Evolutionary conservation across 768 basidiomycete species (phyloP), one percentile per base, ranked within the genome.

Genomic region (Naganishia vishniacii): DNA sequence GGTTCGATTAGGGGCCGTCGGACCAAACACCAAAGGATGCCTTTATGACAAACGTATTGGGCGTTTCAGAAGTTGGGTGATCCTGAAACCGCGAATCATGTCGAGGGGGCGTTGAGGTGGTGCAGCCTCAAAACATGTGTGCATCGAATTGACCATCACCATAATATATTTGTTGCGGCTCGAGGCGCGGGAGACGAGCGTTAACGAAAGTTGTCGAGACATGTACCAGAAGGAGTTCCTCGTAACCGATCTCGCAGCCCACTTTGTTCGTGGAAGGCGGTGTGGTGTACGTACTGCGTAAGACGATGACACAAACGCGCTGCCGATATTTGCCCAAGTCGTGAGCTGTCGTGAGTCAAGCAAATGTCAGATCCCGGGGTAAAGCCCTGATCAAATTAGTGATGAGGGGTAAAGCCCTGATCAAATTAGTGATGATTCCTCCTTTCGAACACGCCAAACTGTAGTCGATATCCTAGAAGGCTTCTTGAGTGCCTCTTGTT

Each of bases 161-260:
- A 18, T 44, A 18, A n/a, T 18, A 15, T 44, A 6, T 18, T 5
- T 44, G 42, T 44, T 18, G 42, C 18, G 7, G 42, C 9, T n/a
- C 13, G n/a, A 44, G 42, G 5, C 11, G 42, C 42, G 34, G 34
- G 15, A 37, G 34, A 7, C 34, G 34, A 7, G 7, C 8, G 34
- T 37, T 15, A 15, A n/a, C 6, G 11, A 44, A 9, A n/a, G 42
- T 12, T 44, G 42, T 44, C 6, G 42, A 18, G n/a, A 44, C 42
- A 11, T 44, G 42, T 9, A 44, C 42, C 42, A 44, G 42, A 44
- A 44, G 42, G n/a, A 18, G 9, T 44, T 44, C 18, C 23, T 53
- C 51, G 51, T 53, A 56, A 56, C 53, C 53, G 53, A 56, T 56
- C 53, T 37, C 53, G 53, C 53, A 56, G 53, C 53, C 53, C n/a